Percentiles rank a stretch among this genome's conserved stretches.
These are phyloP conservation scores for Oryza meridionalis DNA, from an alignment of 176 grass and related monocot species.

Conservation along the genomic window DNA sequence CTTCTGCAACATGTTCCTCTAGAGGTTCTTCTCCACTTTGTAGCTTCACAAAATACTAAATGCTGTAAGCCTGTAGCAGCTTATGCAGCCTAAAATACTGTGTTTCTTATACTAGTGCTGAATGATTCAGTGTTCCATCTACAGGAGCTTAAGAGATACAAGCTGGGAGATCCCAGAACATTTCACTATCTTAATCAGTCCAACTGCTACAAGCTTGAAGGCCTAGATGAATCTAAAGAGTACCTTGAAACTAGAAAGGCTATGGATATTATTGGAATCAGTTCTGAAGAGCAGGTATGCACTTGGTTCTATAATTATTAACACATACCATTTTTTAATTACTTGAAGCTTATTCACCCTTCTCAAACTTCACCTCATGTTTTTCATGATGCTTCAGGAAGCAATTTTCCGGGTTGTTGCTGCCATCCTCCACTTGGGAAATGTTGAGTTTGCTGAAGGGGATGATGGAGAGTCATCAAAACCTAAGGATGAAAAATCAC, in stretches of 20 bases:
- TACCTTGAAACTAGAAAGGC: slow-evolving; percentile 95
- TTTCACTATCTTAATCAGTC: slow-evolving; percentile 99
- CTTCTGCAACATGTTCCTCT: background rate
- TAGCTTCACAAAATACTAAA: background rate
- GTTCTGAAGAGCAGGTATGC: slow-evolving; percentile 75
- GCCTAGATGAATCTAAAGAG: slow-evolving; percentile 89
- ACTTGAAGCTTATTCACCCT: slow-evolving; percentile 28
- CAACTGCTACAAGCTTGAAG: slow-evolving; percentile 84
- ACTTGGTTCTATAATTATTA: slow-evolving; percentile 32
- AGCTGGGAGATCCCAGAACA: slow-evolving; percentile 72
- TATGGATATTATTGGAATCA: slow-evolving; percentile 95
- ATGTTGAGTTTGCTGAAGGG: slow-evolving; percentile 86
- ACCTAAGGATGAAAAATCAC: slow-evolving; percentile 90
- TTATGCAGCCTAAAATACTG: slow-evolving; percentile 8
- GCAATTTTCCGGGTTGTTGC: slow-evolving; percentile 91
- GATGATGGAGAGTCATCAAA: slow-evolving; percentile 85
- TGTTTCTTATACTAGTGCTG: slow-evolving; percentile 23
- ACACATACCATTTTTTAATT: background rate
- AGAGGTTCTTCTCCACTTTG: background rate
- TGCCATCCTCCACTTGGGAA: slow-evolving; percentile 93
- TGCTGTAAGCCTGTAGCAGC: background rate
- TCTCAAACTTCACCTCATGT: slow-evolving; percentile 33
- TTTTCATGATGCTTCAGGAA: slow-evolving; percentile 67
- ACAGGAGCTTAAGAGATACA: slow-evolving; percentile 87
- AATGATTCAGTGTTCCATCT: slow-evolving; percentile 27